Evolutionary conservation across 257 asterid species (phyloP).

Genomic region (Salvia miltiorrhiza): DNA sequence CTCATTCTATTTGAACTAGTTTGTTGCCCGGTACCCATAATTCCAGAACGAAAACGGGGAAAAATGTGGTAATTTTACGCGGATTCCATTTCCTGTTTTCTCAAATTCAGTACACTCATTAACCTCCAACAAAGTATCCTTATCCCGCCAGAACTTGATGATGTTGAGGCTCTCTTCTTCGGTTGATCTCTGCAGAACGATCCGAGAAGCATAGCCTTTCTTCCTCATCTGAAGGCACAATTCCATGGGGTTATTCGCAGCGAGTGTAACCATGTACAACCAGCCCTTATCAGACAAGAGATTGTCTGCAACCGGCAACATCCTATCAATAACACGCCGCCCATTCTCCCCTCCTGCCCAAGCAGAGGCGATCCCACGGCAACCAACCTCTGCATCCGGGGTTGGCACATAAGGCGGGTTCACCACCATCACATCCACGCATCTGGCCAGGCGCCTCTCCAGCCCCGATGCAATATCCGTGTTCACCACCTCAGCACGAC

Average conservation of each 20-base stretch:
- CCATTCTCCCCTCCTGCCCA: constrained; percentile 99
- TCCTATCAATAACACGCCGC: constrained; percentile 71
- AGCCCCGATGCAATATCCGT: constrained; percentile 72
- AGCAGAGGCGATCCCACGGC: constrained; percentile 68
- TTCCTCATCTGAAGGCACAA: constrained; percentile 78
- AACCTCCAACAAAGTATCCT: constrained; percentile 43
- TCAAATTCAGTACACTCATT: constrained; percentile 20
- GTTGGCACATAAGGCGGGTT: constrained; percentile 99
- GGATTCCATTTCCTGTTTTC: constrained; percentile 23
- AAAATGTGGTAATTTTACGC: constrained; percentile 29
- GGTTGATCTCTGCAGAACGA: constrained; percentile 78
- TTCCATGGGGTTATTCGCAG: constrained; percentile 67
- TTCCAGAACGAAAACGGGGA: constrained; percentile 37
- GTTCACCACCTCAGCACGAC: constrained; percentile 65
- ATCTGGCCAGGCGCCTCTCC: constrained; percentile 52
- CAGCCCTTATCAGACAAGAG: constrained; percentile 87
- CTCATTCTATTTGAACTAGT: constrained; percentile 2
- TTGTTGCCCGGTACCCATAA: constrained; percentile 9
- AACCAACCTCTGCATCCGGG: constrained; percentile 92
- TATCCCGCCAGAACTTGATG: constrained; percentile 87
- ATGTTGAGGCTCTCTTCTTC: constrained; percentile 92
- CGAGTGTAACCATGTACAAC: constrained; percentile 72
- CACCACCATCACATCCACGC: constrained; percentile 84
- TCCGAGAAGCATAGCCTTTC: constrained; percentile 78
- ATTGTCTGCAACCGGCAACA: constrained; percentile 72